Base-by-base conservation (phyloP, 441 rosid species). In the Flueggea neowawraea region DNA sequence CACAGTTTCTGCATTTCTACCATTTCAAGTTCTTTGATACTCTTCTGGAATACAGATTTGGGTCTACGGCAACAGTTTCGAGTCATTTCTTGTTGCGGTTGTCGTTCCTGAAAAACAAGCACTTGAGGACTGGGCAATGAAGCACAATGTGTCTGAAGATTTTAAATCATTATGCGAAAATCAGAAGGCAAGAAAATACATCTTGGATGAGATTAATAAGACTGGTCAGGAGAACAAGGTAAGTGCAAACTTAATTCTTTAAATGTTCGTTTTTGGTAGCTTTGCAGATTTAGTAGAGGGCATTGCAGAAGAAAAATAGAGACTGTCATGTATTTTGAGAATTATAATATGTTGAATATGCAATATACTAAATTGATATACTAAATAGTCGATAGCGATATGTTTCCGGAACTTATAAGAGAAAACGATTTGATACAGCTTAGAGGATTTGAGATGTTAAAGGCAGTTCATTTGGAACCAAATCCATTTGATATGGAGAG, bases 11-110 rank as follows among this genome's bases (percentile, higher is more conserved):
- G 52, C 10, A 14, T 48, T 52, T 36, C 55, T 55, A 3, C 11
- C 13, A 50, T 53, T 48, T 31, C 7, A 31, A 59, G 14, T 47
- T 11, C 5, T 12, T 50, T 49, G 12, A 11, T 31, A 52, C 16
- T 59, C 28, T 32, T 16, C 13, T 57, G 70, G 2, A 31, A 44
- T 2, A 31, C 84, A 88, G 98, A 80, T 90, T 68, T 93, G 97
- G 96, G 78, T 90, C 16, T 88, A 93, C 5, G 96, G 94, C 47
- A 91, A 89, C 75, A 91, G 96, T 71, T 91, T 91, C 16, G 96
- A 89, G 77, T 89, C 97, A 6, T 91, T 78, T 71, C 82, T 90
- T 32, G 96, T 90, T 51, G 96, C 87, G 10, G 86, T 93, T 14
- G 95, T 81, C 22, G 82, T 90, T 48, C 97, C 96, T 1, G 97